phyloP scores from a whole-genome alignment of 257 asterid genomes.

The Solanum infundibuliforme region DNA sequence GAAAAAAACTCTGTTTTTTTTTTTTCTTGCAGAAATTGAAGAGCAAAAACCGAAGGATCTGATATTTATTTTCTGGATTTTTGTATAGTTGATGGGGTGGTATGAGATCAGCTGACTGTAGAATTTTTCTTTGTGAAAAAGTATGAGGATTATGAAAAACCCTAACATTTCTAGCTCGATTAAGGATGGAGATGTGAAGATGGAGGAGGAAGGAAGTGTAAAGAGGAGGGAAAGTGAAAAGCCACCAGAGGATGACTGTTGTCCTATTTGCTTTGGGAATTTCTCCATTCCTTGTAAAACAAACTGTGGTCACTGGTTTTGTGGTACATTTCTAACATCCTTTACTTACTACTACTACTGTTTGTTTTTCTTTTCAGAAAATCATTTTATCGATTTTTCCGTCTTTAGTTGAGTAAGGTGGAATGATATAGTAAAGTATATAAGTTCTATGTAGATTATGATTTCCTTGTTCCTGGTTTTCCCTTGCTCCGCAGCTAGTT shows the following conservation, averaged over 20 bases:
- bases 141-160: background rate
- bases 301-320: slow-evolving; percentile 60
- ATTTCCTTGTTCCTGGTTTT: background rate
- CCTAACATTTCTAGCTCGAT: background rate
- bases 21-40: background rate
- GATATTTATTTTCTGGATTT: background rate
- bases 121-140: background rate
- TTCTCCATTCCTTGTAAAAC: slow-evolving; percentile 46
- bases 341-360: background rate
- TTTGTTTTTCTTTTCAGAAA: background rate
- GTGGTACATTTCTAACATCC: slow-evolving; percentile 18
- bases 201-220: background rate
- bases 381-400: background rate
- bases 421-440: background rate
- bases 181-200: background rate
- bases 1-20: background rate
- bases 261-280: slow-evolving; percentile 56
- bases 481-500: slow-evolving; percentile 20
- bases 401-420: background rate
- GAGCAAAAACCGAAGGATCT: background rate
- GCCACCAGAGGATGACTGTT: slow-evolving; percentile 45
- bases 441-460: background rate
- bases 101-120: background rate
- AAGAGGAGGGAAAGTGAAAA: slow-evolving; percentile 1
- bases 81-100: background rate